These are phyloP conservation scores for Pneumocystis oryctolagi DNA, from an alignment of 1,139 yeast species.

Conservation along the genomic window DNA sequence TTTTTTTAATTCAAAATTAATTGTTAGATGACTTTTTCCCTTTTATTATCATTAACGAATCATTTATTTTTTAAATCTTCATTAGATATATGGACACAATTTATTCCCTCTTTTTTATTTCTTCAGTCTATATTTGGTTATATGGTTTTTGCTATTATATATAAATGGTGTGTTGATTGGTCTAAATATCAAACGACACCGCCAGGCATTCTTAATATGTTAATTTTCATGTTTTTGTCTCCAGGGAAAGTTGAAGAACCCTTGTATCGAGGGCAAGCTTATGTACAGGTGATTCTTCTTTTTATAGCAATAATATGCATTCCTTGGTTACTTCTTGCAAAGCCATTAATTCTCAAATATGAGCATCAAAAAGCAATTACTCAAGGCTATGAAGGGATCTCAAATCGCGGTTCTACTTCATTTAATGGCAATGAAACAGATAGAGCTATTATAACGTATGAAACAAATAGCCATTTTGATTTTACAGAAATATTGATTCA, in stretches of 20 bases:
- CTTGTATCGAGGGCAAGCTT: conserved; percentile 69
- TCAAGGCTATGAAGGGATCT: conserved; percentile 21
- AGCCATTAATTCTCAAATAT: conserved; percentile 61
- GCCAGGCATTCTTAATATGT: conserved; percentile 87
- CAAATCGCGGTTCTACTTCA: conserved; percentile 14
- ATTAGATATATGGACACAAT: conserved; percentile 83
- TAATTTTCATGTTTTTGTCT: conserved; percentile 85
- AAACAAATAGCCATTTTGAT: conserved; percentile 35
- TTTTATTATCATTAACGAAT: conserved; percentile 70
- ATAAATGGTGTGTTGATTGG: conserved; percentile 96
- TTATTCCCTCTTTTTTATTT: conserved; percentile 81
- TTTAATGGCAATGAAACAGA: conserved; percentile 24
- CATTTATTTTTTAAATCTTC: conserved; percentile 54
- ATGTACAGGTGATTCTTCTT: conserved; percentile 59
- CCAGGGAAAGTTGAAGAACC: conserved; percentile 82
- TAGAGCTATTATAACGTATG: conserved; percentile 19
- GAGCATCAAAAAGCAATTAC: conserved; percentile 26
- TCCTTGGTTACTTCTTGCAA: conserved; percentile 80
- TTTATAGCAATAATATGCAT: conserved; percentile 74
- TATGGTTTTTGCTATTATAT: conserved; percentile 63
- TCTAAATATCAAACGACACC: conserved; percentile 56
- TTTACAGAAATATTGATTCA: conserved; percentile 93
- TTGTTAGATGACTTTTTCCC: conserved; percentile 62
- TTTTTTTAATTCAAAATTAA: neutral
- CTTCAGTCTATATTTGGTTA: conserved; percentile 96